These are phyloP conservation scores for Pulveroboletus sp. DNA, from an alignment of 768 basidiomycete genomes.

Conservation along the genomic window DNA sequence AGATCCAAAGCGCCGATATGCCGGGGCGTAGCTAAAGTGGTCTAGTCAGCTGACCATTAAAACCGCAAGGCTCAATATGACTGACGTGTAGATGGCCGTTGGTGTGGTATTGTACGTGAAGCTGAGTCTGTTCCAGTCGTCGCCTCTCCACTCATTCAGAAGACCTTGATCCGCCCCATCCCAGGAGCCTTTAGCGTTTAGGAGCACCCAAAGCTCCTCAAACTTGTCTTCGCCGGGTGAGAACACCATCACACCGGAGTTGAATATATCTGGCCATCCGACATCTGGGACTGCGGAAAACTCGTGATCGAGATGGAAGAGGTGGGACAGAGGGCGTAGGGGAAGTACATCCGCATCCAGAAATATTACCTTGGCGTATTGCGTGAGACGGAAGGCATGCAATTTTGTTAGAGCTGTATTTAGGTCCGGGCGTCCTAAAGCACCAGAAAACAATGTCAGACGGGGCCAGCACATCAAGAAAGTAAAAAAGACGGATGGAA, in stretches of 20 bases:
- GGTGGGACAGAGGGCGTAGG: slow-evolving; percentile 81
- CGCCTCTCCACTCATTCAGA: slow-evolving; percentile 90
- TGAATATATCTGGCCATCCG: slow-evolving; percentile 99
- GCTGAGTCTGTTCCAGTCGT: slow-evolving; percentile 87
- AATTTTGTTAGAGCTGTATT: slow-evolving; percentile 93
- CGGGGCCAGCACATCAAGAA: neutral
- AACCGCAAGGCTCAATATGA: slow-evolving; percentile 24
- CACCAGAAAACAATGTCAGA: slow-evolving; percentile 14
- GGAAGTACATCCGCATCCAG: slow-evolving; percentile 92
- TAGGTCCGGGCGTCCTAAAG: slow-evolving; percentile 87
- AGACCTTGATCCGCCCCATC: slow-evolving; percentile 99
- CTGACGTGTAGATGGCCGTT: slow-evolving; percentile 93
- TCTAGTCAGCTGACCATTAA: slow-evolving; percentile 24
- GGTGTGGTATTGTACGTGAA: slow-evolving; percentile 99
- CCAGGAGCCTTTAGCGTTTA: slow-evolving; percentile 82
- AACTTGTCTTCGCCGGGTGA: slow-evolving; percentile 83
- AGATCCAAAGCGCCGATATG: slow-evolving; percentile 89
- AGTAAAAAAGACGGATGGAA: slow-evolving; percentile 12
- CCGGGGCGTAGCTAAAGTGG: slow-evolving; percentile 80
- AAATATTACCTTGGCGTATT: slow-evolving; percentile 83
- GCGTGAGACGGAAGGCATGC: slow-evolving; percentile 88
- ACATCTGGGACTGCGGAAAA: slow-evolving; percentile 96
- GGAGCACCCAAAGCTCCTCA: slow-evolving; percentile 59
- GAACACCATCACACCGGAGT: slow-evolving; percentile 91
- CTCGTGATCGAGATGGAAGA: slow-evolving; percentile 78